Conservation (phyloP, 1,284 basidiomycete genomes). For the Inonotus obliquus region DNA sequence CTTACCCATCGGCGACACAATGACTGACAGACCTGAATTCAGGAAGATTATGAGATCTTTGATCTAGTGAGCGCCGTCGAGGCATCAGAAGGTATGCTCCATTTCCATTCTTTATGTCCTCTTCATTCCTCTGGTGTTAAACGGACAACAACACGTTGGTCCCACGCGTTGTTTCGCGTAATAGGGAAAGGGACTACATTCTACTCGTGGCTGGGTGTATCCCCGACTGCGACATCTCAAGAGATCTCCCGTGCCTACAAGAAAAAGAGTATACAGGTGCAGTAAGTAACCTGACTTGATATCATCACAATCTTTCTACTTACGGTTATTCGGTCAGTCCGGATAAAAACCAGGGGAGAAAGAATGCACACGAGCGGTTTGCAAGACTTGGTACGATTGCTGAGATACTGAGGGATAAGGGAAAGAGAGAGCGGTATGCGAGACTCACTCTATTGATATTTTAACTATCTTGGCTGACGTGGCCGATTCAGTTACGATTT, state of each 20-base stretch:
- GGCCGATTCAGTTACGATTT: constrained; percentile 66
- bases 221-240: constrained; percentile 59
- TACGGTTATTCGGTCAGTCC: constrained; percentile 48
- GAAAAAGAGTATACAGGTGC: constrained; percentile 81
- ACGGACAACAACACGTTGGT: neutral
- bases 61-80: constrained; percentile 88
- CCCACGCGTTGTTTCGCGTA: constrained; percentile 1
- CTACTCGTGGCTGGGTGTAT: constrained; percentile 80
- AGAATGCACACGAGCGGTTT: constrained; percentile 81
- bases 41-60: constrained; percentile 95
- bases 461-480: neutral
- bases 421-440: constrained; percentile 72
- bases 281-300: constrained; percentile 59
- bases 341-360: constrained; percentile 86
- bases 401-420: constrained; percentile 72
- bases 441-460: constrained; percentile 4
- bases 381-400: constrained; percentile 84
- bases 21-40: constrained; percentile 16
- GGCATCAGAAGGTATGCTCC: constrained; percentile 63
- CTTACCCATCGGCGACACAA: neutral
- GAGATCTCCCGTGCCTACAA: constrained; percentile 87
- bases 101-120: neutral
- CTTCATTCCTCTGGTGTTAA: neutral
- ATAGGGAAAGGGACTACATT: constrained; percentile 83
- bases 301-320: neutral